Conservation (phyloP, 208 protist species). For the Herpetomonas samuelpessoai region DNA sequence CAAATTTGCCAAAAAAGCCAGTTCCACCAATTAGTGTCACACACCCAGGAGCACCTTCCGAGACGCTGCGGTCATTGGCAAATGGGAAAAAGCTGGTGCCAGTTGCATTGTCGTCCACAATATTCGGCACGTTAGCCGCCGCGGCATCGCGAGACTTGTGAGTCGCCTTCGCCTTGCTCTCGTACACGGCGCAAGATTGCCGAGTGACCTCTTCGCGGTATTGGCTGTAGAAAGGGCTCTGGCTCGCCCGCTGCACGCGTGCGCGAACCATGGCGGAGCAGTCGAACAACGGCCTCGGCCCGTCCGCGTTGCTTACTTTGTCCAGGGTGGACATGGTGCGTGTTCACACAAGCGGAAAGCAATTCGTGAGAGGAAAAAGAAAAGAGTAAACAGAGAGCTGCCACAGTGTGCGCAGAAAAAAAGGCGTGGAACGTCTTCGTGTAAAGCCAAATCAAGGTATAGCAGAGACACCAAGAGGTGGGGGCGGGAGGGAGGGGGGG, state of each 20-base stretch:
- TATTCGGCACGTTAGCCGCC: neutral
- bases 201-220: slow-evolving; percentile 75
- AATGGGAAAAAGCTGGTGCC: slow-evolving; percentile 30
- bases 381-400: too few relatives aligned
- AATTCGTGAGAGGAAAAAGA: too few relatives aligned
- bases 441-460: too few relatives aligned
- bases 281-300: slow-evolving; percentile 19
- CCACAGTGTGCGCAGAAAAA: too few relatives aligned
- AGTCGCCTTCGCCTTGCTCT: slow-evolving; percentile 11
- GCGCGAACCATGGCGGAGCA: slow-evolving; percentile 27
- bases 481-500: too few relatives aligned
- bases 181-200: slow-evolving; percentile 19
- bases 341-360: too few relatives aligned
- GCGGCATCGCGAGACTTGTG: neutral
- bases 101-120: neutral
- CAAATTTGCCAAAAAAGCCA: slow-evolving; percentile 48
- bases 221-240: slow-evolving; percentile 48
- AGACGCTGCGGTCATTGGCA: slow-evolving; percentile 13
- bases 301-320: too few relatives aligned
- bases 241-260: slow-evolving; percentile 43
- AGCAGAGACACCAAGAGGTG: too few relatives aligned
- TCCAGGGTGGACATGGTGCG: too few relatives aligned
- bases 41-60: slow-evolving; percentile 7
- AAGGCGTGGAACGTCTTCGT: too few relatives aligned
- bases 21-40: slow-evolving; percentile 56